These are phyloP conservation scores for Solanum pimpinellifolium DNA, from an alignment of 257 asterid genomes.

Conservation along the genomic window DNA sequence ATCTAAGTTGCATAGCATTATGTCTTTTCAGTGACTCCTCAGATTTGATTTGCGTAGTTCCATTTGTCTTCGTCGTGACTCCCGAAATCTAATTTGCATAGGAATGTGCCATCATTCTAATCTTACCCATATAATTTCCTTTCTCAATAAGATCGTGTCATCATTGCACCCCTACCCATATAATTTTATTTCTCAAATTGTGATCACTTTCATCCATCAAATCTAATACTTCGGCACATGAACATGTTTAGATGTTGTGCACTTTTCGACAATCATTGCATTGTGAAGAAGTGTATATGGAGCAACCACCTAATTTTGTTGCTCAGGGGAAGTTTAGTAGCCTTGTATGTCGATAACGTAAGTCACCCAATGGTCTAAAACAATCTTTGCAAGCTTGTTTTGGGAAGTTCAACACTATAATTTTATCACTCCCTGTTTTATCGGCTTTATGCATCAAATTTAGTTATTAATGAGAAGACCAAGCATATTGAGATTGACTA, in stretches of 20 bases:
- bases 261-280: background rate
- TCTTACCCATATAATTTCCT: background rate
- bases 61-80: background rate
- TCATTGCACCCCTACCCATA: background rate
- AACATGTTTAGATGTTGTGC: background rate
- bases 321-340: background rate
- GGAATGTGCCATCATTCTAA: background rate
- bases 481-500: background rate
- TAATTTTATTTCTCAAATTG: background rate
- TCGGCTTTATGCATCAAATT: no score
- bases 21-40: background rate
- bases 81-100: background rate
- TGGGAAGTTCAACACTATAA: no score
- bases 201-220: background rate
- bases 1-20: background rate
- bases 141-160: background rate
- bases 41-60: background rate
- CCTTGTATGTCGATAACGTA: background rate
- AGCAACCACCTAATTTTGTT: background rate
- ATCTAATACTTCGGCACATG: background rate
- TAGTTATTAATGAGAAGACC: no score
- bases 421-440: no score
- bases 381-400: background rate
- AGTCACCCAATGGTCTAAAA: background rate
- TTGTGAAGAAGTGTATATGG: background rate